These are phyloP conservation scores for Trichocladium uniseriatum DNA, from an alignment of 495 filamentous ascomycete genomes.

Conservation along the genomic window DNA sequence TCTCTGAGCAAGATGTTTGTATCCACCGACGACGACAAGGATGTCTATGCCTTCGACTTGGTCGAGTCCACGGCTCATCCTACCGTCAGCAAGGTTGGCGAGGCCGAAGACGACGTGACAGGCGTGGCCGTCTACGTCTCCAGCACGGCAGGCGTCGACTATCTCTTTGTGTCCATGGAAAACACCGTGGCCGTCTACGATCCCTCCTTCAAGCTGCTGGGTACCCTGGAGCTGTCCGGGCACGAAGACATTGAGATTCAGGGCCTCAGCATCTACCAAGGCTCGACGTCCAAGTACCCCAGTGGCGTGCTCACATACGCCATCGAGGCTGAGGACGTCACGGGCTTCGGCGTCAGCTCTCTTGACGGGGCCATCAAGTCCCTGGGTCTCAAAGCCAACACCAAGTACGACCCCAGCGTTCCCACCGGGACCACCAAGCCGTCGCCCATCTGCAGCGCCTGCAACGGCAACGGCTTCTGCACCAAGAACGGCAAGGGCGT, in stretches of 20 bases:
- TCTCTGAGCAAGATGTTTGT: conserved; percentile 3
- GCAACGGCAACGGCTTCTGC: conserved; percentile 7
- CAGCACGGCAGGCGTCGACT: background rate
- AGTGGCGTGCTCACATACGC: conserved; percentile 1
- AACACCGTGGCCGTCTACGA: conserved; percentile 3
- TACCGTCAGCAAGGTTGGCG: background rate
- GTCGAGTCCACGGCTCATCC: conserved; percentile 2
- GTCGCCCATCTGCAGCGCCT: background rate
- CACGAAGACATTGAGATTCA: conserved; percentile 7
- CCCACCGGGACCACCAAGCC: background rate
- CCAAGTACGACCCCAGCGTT: conserved; percentile 4
- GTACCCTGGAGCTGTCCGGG: conserved; percentile 2
- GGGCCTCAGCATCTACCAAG: conserved; percentile 3
- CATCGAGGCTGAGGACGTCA: conserved; percentile 3
- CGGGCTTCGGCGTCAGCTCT: conserved; percentile 1
- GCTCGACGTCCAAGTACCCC: conserved; percentile 1
- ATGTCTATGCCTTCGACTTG: conserved; percentile 4
- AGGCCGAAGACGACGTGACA: conserved; percentile 7
- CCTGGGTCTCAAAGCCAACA: background rate
- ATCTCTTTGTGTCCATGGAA: conserved; percentile 4
- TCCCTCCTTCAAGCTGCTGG: background rate
- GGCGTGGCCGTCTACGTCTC: conserved; percentile 3
- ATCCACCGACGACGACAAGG: conserved; percentile 7
- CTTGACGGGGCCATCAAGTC: background rate
- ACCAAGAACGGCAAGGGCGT: background rate